Evolutionary conservation across 208 protist genomes (phyloP), one percentile per base, ranked within the genome.

Genomic region (Porcisia hertigi): DNA sequence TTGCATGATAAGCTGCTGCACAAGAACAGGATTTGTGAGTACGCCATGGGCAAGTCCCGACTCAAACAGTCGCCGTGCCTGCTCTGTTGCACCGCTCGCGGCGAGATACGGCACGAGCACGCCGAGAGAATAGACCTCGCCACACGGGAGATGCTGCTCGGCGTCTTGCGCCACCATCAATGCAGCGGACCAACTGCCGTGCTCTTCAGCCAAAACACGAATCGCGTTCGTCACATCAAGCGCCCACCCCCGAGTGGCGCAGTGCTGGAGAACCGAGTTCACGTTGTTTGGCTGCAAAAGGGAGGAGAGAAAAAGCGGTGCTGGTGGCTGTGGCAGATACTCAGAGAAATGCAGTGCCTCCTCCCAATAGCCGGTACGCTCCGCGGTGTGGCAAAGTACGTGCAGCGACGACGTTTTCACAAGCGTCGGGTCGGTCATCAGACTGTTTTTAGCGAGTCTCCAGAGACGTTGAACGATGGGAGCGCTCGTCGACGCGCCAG

Each of bases 21-120:
- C 82, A 43, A 96, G 82, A 4, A 71, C 59, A 6, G 83, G 64
- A 60, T 93, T 86, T 36, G 92, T 88, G 16, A 96, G 74, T 9
- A 85, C 80, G 20, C 92, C 92, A 23, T 89, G 88, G 30, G 92
- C 90, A 57, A 96, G 79, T 59, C 86, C 90, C 65, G 71, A 62
- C 58, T 81, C 69, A 71, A 96, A 93, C 49, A 96, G 77, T 47
- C 69, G 64, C 25, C 85, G 75, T 8, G 92, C 90, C 82, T 87
- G 76, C 73, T 76, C 76, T 70, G 78, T 75, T 20, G 80, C 81
- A 1, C 89, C 90, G 69, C 88, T 88, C 43, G 79, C 85, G 47
- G 90, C 84, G 55, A 96, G 88, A 77, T 91, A 88, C 11, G 92
- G 92, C 62, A 96, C 86, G 20, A 96, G 81, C 16, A 94, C 88